phyloP scores from a whole-genome alignment of 352 stramenopile species.

The Phytophthora colocasiae region DNA sequence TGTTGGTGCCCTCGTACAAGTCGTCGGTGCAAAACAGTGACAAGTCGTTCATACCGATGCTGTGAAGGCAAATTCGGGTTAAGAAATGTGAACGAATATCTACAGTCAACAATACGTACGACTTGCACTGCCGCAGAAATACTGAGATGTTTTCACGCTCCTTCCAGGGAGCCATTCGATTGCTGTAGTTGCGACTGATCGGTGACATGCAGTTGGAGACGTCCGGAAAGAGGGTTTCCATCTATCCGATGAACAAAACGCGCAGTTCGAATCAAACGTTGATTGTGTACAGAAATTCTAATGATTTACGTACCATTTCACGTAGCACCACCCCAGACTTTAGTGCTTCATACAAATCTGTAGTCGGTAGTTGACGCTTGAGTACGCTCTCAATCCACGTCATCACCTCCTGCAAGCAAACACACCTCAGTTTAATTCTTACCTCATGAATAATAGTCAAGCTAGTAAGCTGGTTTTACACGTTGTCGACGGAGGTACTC shows the following conservation, averaged over 20 bases:
- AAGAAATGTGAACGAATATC: constrained; percentile 3
- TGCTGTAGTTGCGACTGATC: constrained; percentile 78
- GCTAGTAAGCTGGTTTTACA: constrained; percentile 30
- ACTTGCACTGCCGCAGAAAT: constrained; percentile 85
- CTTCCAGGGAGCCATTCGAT: constrained; percentile 83
- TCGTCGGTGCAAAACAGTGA: constrained; percentile 88
- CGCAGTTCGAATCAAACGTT: no score
- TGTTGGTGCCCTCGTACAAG: constrained; percentile 86
- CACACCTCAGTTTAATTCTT: neutral
- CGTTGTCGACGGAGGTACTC: constrained; percentile 79
- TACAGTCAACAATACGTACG: constrained; percentile 41
- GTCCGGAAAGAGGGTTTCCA: constrained; percentile 67
- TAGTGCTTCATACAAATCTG: constrained; percentile 67
- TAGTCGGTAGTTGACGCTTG: constrained; percentile 56
- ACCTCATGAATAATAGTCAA: no score
- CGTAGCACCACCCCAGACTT: constrained; percentile 82
- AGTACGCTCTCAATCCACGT: constrained; percentile 80
- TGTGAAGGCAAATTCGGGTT: constrained; percentile 19
- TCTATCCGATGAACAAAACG: constrained; percentile 20
- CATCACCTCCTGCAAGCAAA: constrained; percentile 59
- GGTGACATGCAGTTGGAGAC: constrained; percentile 59
- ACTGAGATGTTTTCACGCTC: constrained; percentile 87
- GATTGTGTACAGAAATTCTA: neutral
- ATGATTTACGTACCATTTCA: constrained; percentile 57
- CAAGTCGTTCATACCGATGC: constrained; percentile 84